A percentile compares a stretch with the other conserved stretches of the same genome.
Conservation (phyloP, 148 eudicot species). For the Diospyros lotus region DNA sequence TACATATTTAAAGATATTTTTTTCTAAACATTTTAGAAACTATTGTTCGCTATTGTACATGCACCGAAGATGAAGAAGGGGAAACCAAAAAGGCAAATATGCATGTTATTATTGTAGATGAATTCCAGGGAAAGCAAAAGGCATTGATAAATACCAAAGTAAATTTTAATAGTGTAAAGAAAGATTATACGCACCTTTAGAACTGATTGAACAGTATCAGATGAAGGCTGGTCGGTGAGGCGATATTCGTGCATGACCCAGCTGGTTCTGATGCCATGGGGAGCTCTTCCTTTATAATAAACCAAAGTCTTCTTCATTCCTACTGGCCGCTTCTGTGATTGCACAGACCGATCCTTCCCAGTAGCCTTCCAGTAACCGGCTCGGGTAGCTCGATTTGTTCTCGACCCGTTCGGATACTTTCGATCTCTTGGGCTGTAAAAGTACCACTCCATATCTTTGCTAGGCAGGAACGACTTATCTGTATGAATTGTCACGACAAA, state of each 20-base stretch:
- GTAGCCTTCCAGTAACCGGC: slow-evolving; percentile 73
- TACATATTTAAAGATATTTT: too few species aligned
- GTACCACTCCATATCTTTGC: slow-evolving; percentile 72
- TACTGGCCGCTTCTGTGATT: slow-evolving; percentile 37
- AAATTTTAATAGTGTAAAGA: too few species aligned
- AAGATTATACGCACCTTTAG: too few species aligned
- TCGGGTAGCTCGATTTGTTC: slow-evolving; percentile 62
- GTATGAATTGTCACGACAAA: neutral
- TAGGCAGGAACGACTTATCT: slow-evolving; percentile 63
- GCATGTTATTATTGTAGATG: too few species aligned
- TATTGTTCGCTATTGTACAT: too few species aligned
- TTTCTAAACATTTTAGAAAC: too few species aligned
- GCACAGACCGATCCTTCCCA: slow-evolving; percentile 55
- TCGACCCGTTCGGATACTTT: slow-evolving; percentile 39
- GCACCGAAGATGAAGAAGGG: too few species aligned
- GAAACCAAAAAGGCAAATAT: too few species aligned
- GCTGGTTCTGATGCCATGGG: slow-evolving; percentile 52
- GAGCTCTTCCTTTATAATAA: slow-evolving; percentile 63
- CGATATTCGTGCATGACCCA: slow-evolving; percentile 82
- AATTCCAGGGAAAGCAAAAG: too few species aligned
- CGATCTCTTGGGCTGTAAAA: slow-evolving; percentile 41
- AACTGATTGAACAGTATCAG: slow-evolving; percentile 3
- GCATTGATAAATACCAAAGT: too few species aligned
- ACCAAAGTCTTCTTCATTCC: slow-evolving; percentile 72
- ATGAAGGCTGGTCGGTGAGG: slow-evolving; percentile 36